Evolutionary conservation across 345 rosid genomes (phyloP).

Genomic region (Linum lewisii): DNA sequence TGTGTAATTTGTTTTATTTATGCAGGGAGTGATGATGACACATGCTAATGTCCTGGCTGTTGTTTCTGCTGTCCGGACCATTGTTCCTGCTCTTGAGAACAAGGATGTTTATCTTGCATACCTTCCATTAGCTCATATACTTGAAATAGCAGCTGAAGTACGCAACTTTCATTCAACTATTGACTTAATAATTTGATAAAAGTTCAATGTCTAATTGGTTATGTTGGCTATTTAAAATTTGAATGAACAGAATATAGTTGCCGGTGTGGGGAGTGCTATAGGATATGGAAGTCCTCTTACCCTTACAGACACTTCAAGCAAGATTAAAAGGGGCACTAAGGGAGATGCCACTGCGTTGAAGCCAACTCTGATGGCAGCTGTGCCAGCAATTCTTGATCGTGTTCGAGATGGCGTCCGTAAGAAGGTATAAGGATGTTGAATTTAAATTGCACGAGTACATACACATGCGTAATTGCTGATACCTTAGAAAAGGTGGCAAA

Average conservation of each 20-base stretch:
- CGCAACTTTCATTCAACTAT: conserved; percentile 6
- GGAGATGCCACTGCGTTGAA: conserved; percentile 77
- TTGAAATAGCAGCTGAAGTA: conserved; percentile 96
- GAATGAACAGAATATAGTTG: conserved; percentile 49
- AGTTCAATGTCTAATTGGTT: conserved; percentile 1
- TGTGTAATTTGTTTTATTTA: conserved; percentile 7
- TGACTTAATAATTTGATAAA: conserved; percentile 1
- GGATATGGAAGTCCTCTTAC: conserved; percentile 96
- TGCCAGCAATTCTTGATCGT: conserved; percentile 98
- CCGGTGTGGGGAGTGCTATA: conserved; percentile 83
- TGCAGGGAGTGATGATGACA: conserved; percentile 99
- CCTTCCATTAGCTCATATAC: conserved; percentile 92
- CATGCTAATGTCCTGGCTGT: conserved; percentile 90
- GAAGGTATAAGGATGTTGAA: conserved; percentile 43
- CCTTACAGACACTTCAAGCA: conserved; percentile 89
- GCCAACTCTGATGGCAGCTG: conserved; percentile 95
- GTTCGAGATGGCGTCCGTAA: conserved; percentile 94
- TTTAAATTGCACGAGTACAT: background rate
- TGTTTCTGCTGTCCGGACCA: conserved; percentile 84
- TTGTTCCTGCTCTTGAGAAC: conserved; percentile 79
- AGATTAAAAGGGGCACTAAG: conserved; percentile 79
- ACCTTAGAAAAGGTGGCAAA: no score
- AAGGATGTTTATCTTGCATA: conserved; percentile 81
- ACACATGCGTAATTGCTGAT: background rate
- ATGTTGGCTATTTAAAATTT: conserved; percentile 13